Base-by-base conservation (phyloP, 805 yeast genomes). In the Ogataea henricii region DNA sequence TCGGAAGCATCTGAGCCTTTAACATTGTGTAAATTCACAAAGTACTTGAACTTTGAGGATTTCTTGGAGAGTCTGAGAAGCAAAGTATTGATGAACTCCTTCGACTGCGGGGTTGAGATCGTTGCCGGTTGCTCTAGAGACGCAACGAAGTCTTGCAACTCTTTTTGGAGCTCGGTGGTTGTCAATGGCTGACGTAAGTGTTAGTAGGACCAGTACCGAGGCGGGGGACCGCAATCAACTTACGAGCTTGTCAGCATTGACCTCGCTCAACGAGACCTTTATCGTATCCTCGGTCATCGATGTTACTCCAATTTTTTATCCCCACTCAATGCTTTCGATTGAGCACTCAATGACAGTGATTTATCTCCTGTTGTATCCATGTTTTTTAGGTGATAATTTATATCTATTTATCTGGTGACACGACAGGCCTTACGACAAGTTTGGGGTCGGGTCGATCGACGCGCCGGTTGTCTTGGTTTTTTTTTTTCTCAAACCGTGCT, bases 41-140 rank as follows among this genome's bases (percentile, higher is more conserved):
- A 57, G 62, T 79, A 82, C 62, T 83, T 83, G 62, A 77, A 81
- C 44, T 73, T 72, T 5, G 84, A 74, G 3, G 86, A 79, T 52
- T 71, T 73, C 40, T 55, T 55, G 23, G 70, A 64, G 35, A 82
- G 58, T 23, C 59, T 57, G 14, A 57, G 62, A 3, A 80, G 60
- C 3, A 78, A 43, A 1, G 18, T 29, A 6, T 62, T 52, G 14
- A 71, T 68, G 36, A 73, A 55, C 17, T 53, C 58, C 20, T 67
- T 60, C 18, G 30, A 36, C 3, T n/a, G n/a, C n/a, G n/a, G n/a
- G n/a, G n/a, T n/a, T n/a, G n/a, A n/a, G n/a, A n/a, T n/a, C n/a
- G n/a, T n/a, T n/a, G n/a, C n/a, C n/a, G n/a, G n/a, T n/a, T n/a
- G n/a, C n/a, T 46, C 21, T 17, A 41, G 16, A 2, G 44, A 13